These are phyloP conservation scores for Aspergillus avenaceus DNA, from an alignment of 495 filamentous ascomycete genomes.

Conservation along the genomic window DNA sequence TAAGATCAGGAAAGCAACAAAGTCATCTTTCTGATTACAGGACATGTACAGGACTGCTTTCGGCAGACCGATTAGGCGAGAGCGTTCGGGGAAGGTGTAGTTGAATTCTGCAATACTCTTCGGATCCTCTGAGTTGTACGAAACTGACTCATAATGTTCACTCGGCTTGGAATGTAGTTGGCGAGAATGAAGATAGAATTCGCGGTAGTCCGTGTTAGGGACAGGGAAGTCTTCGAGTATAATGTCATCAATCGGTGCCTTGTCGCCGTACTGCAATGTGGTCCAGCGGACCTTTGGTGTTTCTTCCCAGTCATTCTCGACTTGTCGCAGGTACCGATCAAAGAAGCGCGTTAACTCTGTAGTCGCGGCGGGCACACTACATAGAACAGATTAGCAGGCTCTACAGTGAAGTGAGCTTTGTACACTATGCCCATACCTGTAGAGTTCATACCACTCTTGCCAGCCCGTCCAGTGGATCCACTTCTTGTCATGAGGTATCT, in stretches of 20 bases:
- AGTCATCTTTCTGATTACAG: slow-evolving; percentile 33
- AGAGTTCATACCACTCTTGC: slow-evolving; percentile 43
- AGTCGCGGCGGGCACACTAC: too few relatives aligned
- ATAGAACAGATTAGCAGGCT: too few relatives aligned
- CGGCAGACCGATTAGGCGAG: slow-evolving; percentile 29
- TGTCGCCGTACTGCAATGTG: slow-evolving; percentile 22
- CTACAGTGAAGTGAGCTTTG: too few relatives aligned
- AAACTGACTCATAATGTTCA: not conserved
- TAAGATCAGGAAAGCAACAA: slow-evolving; percentile 34
- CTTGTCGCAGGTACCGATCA: slow-evolving; percentile 33
- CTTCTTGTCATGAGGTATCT: slow-evolving; percentile 21
- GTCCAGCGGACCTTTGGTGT: slow-evolving; percentile 35
- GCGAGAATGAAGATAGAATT: slow-evolving; percentile 17
- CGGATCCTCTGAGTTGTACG: slow-evolving; percentile 22
- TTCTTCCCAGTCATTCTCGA: slow-evolving; percentile 38
- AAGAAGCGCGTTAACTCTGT: too few relatives aligned
- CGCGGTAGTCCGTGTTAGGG: slow-evolving; percentile 26
- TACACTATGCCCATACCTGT: too few relatives aligned
- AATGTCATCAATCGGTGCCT: slow-evolving; percentile 19
- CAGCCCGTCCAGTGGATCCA: slow-evolving; percentile 28
- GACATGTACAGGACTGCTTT: slow-evolving; percentile 39
- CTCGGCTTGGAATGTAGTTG: slow-evolving; percentile 1
- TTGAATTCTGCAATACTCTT: slow-evolving; percentile 25
- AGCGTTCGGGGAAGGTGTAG: slow-evolving; percentile 23
- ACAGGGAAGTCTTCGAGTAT: slow-evolving; percentile 28